Percentiles rank a stretch among this genome's conserved stretches.
Evolutionary conservation across 2,329 filamentous ascomycete species (phyloP).

Genomic region (Xylaria sp.): DNA sequence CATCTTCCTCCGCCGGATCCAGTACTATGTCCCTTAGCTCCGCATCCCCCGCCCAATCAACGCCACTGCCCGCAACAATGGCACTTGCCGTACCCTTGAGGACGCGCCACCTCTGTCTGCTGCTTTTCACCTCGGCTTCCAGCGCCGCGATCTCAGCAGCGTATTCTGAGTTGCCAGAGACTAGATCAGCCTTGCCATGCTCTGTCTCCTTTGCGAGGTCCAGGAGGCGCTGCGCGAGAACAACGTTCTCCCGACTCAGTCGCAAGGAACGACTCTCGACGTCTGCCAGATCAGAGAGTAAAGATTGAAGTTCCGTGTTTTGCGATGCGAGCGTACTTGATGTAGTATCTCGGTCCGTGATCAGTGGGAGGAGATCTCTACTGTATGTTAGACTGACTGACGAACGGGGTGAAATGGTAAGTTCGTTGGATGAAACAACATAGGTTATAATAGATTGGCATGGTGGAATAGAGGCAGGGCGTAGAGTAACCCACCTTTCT

Average conservation of each 20-base stretch:
- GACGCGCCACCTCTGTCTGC: conserved; percentile 75
- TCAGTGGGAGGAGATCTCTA: conserved; percentile 74
- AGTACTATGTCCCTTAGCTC: conserved; percentile 77
- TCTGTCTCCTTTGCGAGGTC: conserved; percentile 69
- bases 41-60: conserved; percentile 81
- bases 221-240: conserved; percentile 71
- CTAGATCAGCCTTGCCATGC: conserved; percentile 60
- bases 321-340: conserved; percentile 72
- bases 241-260: conserved; percentile 69
- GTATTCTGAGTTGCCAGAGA: conserved; percentile 64
- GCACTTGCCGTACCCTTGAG: conserved; percentile 84
- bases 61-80: conserved; percentile 81
- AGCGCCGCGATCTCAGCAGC: conserved; percentile 67
- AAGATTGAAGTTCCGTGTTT: conserved; percentile 62
- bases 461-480: not conserved
- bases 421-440: not conserved
- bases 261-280: conserved; percentile 69
- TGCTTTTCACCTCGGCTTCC: conserved; percentile 69
- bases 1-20: conserved; percentile 66
- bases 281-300: conserved; percentile 64
- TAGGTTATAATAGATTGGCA: not conserved
- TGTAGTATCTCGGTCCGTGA: conserved; percentile 75
- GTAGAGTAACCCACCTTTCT: conserved; percentile 68
- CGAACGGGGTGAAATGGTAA: not conserved
- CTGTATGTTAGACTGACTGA: conserved; percentile 28